Evolutionary conservation across 2,329 filamentous ascomycete species (phyloP).

Genomic region (Fusarium globosum): DNA sequence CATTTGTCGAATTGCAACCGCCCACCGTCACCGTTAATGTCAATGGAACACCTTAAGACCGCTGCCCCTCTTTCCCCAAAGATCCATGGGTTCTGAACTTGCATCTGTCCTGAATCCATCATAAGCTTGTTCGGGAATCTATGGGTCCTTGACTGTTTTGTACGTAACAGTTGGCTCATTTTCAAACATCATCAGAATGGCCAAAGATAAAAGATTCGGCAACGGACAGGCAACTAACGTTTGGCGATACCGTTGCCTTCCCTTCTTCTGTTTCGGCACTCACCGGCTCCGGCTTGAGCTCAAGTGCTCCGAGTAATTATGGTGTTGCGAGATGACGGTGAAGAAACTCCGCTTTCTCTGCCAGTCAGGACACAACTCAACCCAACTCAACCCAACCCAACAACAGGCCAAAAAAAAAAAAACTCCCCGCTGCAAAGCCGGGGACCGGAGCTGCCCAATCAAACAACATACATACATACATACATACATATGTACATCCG

Average conservation of each 20-base stretch:
- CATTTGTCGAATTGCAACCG: slow-evolving; percentile 26
- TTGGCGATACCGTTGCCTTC: slow-evolving; percentile 18
- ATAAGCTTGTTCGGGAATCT: slow-evolving; percentile 2
- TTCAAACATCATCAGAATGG: slow-evolving; percentile 13
- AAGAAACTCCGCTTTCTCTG: slow-evolving; percentile 27
- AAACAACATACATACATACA: slow-evolving; percentile 25
- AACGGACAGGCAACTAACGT: neutral
- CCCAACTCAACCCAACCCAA: neutral
- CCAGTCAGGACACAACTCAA: slow-evolving; percentile 8
- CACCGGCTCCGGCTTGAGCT: neutral
- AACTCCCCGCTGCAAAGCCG: slow-evolving; percentile 15
- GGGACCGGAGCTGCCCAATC: slow-evolving; percentile 22
- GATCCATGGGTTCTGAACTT: neutral
- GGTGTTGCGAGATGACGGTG: slow-evolving; percentile 12
- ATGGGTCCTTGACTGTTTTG: slow-evolving; percentile 11
- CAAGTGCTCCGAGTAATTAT: neutral
- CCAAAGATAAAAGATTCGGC: neutral
- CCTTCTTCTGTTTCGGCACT: neutral
- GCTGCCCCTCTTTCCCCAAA: slow-evolving; percentile 14
- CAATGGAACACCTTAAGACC: neutral
- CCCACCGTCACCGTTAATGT: neutral
- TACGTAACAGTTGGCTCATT: slow-evolving; percentile 41
- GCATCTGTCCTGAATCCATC: neutral
- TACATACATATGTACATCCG: neutral
- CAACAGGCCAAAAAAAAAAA: slow-evolving; percentile 1